phyloP scores from a whole-genome alignment of 2,329 filamentous ascomycete genomes.

The Zymoseptoria brevis region DNA sequence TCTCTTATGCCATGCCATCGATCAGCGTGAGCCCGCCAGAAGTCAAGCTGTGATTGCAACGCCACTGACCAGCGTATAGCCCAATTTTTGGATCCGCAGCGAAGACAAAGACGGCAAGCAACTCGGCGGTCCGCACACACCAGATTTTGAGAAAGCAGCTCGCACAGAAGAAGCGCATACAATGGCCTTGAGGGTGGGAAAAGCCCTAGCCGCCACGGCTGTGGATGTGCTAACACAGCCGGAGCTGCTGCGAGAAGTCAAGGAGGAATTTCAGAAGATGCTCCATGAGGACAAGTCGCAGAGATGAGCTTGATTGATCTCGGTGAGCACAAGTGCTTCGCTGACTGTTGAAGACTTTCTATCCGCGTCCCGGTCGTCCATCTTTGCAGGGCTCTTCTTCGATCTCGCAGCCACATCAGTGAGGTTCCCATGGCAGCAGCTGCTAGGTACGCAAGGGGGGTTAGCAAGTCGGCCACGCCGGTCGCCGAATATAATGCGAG shows the following conservation, averaged over 20 bases:
- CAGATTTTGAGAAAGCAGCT: slow-evolving; percentile 33
- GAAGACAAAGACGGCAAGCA: slow-evolving; percentile 24
- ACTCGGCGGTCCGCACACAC: slow-evolving; percentile 33
- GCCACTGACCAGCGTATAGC: slow-evolving; percentile 8
- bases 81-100: slow-evolving; percentile 42
- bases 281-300: background rate
- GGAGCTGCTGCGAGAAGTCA: slow-evolving; percentile 19
- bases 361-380: background rate
- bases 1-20: slow-evolving; percentile 51
- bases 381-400: background rate
- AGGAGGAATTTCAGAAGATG: slow-evolving; percentile 24
- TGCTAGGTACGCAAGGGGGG: background rate
- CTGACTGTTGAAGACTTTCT: no score
- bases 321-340: background rate
- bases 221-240: slow-evolving; percentile 29
- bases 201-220: slow-evolving; percentile 30
- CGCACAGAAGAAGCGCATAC: slow-evolving; percentile 32
- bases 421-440: background rate
- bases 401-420: background rate
- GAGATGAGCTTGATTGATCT: background rate
- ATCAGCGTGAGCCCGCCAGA: slow-evolving; percentile 29
- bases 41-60: background rate
- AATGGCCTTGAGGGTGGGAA: slow-evolving; percentile 28
- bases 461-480: background rate
- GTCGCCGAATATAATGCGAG: background rate